Percentiles rank a stretch among this genome's conserved stretches.
Conservation (phyloP, 805 yeast species). For the Clavispora phyllophila region DNA sequence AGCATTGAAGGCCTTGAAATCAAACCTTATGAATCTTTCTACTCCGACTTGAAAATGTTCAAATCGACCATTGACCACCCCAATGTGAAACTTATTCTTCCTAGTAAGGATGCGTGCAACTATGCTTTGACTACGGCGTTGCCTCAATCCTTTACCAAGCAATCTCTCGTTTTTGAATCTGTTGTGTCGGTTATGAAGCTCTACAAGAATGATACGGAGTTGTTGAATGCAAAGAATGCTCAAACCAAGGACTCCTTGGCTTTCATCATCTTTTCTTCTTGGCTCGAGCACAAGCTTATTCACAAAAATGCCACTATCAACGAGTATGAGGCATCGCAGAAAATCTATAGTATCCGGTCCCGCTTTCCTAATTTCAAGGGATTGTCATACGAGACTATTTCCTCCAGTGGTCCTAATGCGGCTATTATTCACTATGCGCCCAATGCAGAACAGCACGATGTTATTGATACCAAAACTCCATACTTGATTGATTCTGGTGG, state of each 20-base stretch:
- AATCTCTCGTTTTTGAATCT: constrained; percentile 22
- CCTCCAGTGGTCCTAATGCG: constrained; percentile 71
- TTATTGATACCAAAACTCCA: constrained; percentile 61
- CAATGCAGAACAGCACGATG: constrained; percentile 48
- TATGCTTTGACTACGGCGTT: constrained; percentile 27
- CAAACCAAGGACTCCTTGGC: constrained; percentile 85
- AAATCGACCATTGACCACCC: constrained; percentile 16
- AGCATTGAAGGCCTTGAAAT: constrained; percentile 31
- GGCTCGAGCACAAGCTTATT: constrained; percentile 64
- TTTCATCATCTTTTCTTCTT: constrained; percentile 65
- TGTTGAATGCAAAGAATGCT: constrained; percentile 65
- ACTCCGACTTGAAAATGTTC: constrained; percentile 44
- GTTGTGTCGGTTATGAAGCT: constrained; percentile 54
- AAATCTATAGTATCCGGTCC: constrained; percentile 51
- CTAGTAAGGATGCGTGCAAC: constrained; percentile 25
- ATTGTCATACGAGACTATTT: constrained; percentile 69
- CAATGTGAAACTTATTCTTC: constrained; percentile 24
- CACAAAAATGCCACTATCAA: constrained; percentile 38
- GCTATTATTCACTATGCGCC: constrained; percentile 78
- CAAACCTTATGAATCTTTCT: constrained; percentile 52
- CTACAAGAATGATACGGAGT: constrained; percentile 68
- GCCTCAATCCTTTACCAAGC: constrained; percentile 26
- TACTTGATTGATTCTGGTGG: constrained; percentile 88
- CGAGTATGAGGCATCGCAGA: constrained; percentile 63
- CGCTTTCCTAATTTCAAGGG: constrained; percentile 55